phyloP scores from a whole-genome alignment of 805 yeast species.

The Pichia kluyveri region DNA sequence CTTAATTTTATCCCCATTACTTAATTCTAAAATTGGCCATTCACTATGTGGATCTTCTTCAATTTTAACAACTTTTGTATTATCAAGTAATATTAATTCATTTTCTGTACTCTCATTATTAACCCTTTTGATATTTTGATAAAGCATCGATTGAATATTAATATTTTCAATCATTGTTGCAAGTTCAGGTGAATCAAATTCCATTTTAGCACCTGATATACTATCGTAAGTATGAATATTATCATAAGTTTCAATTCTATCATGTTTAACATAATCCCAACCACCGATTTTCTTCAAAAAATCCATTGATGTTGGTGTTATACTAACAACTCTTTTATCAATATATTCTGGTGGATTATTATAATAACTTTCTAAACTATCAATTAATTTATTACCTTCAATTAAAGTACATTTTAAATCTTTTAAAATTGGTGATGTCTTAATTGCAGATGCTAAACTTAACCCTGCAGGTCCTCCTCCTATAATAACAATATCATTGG shows the following conservation, averaged over 20 bases:
- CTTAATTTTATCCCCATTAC: slow-evolving; percentile 52
- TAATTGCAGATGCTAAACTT: slow-evolving; percentile 73
- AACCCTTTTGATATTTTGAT: slow-evolving; percentile 41
- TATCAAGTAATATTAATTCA: slow-evolving; percentile 43
- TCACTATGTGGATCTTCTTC: slow-evolving; percentile 30
- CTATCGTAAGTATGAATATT: slow-evolving; percentile 85
- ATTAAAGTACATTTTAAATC: slow-evolving; percentile 57
- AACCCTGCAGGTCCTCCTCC: slow-evolving; percentile 99
- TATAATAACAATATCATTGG: slow-evolving; percentile 68
- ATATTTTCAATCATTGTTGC: slow-evolving; percentile 87
- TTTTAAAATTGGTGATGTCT: slow-evolving; percentile 53
- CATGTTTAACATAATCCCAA: slow-evolving; percentile 60
- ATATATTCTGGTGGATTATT: slow-evolving; percentile 37
- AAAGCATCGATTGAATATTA: slow-evolving; percentile 71
- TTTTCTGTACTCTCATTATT: slow-evolving; percentile 19
- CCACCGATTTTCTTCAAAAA: slow-evolving; percentile 65
- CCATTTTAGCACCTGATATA: slow-evolving; percentile 56
- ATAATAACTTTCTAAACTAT: slow-evolving; percentile 39
- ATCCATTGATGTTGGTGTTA: slow-evolving; percentile 72
- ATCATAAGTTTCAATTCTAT: slow-evolving; percentile 74
- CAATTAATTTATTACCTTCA: slow-evolving; percentile 56
- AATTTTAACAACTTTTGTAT: slow-evolving; percentile 59
- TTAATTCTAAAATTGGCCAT: slow-evolving; percentile 73
- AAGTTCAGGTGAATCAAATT: slow-evolving; percentile 55
- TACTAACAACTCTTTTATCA: slow-evolving; percentile 75